Evolutionary conservation across 1,284 basidiomycete genomes (phyloP).

Genomic region (Taiwanofungus camphoratus): DNA sequence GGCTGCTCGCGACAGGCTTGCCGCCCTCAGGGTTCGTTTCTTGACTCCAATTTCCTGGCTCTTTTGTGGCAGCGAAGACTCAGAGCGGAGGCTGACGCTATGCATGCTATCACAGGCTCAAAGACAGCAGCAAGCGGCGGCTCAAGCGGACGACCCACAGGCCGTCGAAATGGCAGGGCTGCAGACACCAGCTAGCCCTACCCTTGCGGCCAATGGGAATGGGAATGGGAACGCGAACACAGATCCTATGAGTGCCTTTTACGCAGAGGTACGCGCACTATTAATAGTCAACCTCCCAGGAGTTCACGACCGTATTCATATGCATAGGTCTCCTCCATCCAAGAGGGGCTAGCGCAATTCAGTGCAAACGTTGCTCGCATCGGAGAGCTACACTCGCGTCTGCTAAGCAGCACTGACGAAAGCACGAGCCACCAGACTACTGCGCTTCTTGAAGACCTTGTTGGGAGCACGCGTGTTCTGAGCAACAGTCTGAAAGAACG

Average conservation of each 20-base stretch:
- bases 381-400: constrained; percentile 51
- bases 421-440: constrained; percentile 38
- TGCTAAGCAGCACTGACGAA: constrained; percentile 52
- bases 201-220: constrained; percentile 18
- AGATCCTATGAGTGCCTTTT: constrained; percentile 35
- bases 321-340: constrained; percentile 38
- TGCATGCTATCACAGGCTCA: constrained; percentile 28
- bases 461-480: constrained; percentile 56
- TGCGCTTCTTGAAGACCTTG: constrained; percentile 49
- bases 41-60: not conserved
- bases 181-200: constrained; percentile 16
- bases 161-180: constrained; percentile 30
- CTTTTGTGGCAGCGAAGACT: too few species aligned
- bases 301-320: not conserved
- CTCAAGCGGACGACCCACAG: constrained; percentile 16
- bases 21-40: constrained; percentile 34
- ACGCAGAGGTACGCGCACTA: constrained; percentile 30
- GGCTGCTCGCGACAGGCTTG: constrained; percentile 36
- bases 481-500: constrained; percentile 60
- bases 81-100: constrained; percentile 14
- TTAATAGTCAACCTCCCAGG: not conserved
- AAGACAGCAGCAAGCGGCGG: constrained; percentile 24
- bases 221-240: constrained; percentile 20
- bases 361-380: constrained; percentile 54
- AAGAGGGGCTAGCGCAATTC: constrained; percentile 52